phyloP scores from a whole-genome alignment of 73 alveolate genomes.

The Diophrys sp. region DNA sequence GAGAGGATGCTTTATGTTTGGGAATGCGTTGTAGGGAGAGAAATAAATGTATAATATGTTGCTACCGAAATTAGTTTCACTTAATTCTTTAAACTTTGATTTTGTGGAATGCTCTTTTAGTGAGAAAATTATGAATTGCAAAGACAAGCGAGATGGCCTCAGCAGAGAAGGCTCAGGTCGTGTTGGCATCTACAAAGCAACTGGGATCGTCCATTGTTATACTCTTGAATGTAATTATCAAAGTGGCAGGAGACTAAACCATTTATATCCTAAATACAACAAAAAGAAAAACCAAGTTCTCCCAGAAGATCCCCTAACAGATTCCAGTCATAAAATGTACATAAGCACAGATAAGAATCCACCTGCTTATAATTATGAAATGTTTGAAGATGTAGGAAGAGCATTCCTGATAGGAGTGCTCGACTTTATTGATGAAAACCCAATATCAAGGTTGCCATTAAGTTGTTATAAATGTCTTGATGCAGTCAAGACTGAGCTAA shows the following conservation, averaged over 20 bases:
- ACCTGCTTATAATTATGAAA: no score
- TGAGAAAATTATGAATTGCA: constrained; percentile 77
- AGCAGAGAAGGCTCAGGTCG: constrained; percentile 93
- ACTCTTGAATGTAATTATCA: constrained; percentile 75
- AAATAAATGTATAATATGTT: neutral
- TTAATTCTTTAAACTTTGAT: constrained; percentile 72
- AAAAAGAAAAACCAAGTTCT: neutral
- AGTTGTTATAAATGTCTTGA: no score
- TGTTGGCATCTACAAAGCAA: constrained; percentile 63
- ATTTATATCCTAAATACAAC: constrained; percentile 34
- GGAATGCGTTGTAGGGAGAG: constrained; percentile 25
- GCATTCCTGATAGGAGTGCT: no score
- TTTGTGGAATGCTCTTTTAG: constrained; percentile 51
- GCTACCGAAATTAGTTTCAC: constrained; percentile 56
- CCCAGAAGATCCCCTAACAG: constrained; percentile 36
- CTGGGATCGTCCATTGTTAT: constrained; percentile 56
- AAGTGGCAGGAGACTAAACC: constrained; percentile 36
- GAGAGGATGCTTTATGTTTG: constrained; percentile 29
- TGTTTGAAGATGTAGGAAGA: no score
- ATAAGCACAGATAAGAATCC: no score
- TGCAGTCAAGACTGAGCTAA: no score
- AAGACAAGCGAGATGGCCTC: constrained; percentile 77
- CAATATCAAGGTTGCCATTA: no score
- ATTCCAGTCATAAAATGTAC: no score
- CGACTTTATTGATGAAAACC: no score